phyloP scores from a whole-genome alignment of 225 moss, liverwort and hornwort species.

The Climacium dendroides region DNA sequence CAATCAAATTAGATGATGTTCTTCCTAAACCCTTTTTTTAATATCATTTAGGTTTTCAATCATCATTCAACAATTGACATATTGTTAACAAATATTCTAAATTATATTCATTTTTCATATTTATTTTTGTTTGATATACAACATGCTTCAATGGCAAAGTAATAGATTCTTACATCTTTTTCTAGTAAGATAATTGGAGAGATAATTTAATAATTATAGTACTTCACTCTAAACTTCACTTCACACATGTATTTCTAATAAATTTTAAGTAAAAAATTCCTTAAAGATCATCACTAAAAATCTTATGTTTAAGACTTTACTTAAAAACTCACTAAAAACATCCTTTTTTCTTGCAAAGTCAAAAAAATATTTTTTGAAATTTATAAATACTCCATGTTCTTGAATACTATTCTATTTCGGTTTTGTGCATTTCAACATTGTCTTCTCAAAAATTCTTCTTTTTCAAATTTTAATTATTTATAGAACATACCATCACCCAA shows the following conservation, averaged over 20 bases:
- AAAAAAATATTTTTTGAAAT: neutral
- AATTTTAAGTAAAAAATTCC: too few species aligned
- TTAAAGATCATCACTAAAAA: too few species aligned
- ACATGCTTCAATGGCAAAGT: neutral
- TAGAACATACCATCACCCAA: neutral
- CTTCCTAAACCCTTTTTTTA: accelerated
- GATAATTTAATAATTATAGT: accelerated
- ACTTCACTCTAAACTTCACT: neutral
- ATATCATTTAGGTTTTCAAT: neutral
- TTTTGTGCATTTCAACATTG: neutral
- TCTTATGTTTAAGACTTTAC: too few species aligned
- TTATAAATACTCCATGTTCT: too few species aligned
- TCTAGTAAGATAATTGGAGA: neutral
- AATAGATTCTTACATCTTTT: neutral
- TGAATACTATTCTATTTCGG: neutral
- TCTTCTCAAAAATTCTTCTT: neutral
- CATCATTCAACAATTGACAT: too few species aligned
- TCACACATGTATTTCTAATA: too few species aligned
- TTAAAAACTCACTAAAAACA: too few species aligned
- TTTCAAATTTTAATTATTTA: neutral
- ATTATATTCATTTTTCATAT: neutral
- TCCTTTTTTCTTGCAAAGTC: too few species aligned
- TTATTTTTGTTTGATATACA: neutral
- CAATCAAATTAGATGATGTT: neutral
- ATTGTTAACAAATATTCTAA: neutral